These are phyloP conservation scores for Tetrahymena borealis DNA, from an alignment of 73 alveolate genomes.

Conservation along the genomic window DNA sequence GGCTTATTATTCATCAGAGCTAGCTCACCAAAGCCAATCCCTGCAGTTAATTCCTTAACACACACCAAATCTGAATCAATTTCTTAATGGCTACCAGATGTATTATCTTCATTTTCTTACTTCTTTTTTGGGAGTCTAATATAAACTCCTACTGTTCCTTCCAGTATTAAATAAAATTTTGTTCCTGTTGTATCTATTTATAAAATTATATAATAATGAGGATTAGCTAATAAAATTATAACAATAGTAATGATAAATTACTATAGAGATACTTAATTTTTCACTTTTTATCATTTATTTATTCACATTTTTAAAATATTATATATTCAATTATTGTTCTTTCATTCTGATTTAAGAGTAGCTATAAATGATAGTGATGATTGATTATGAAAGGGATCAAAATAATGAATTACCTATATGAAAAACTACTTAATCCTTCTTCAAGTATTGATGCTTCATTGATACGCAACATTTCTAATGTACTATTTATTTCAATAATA, in stretches of 20 bases:
- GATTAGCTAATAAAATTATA: neutral
- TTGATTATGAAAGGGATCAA: neutral
- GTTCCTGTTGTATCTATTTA: conserved; percentile 21
- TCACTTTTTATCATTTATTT: no score
- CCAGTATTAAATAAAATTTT: conserved; percentile 25
- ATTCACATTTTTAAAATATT: no score
- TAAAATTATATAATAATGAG: neutral
- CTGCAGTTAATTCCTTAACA: conserved; percentile 13
- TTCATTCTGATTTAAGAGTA: no score
- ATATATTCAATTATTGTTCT: no score
- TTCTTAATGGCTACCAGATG: neutral
- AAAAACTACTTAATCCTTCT: neutral
- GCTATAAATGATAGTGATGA: no score
- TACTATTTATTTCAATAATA: neutral
- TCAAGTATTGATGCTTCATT: neutral
- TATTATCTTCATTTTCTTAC: conserved; percentile 11
- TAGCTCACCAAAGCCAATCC: conserved; percentile 27
- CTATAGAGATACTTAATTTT: no score
- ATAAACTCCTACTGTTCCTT: conserved; percentile 35
- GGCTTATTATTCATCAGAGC: conserved; percentile 37
- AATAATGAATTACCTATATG: neutral
- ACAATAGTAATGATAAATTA: no score
- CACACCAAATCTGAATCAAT: conserved; percentile 7
- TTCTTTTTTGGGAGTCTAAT: conserved; percentile 7
- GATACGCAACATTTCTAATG: neutral